Conservation (phyloP, 768 basidiomycete species). For the Lentinula edodes region DNA sequence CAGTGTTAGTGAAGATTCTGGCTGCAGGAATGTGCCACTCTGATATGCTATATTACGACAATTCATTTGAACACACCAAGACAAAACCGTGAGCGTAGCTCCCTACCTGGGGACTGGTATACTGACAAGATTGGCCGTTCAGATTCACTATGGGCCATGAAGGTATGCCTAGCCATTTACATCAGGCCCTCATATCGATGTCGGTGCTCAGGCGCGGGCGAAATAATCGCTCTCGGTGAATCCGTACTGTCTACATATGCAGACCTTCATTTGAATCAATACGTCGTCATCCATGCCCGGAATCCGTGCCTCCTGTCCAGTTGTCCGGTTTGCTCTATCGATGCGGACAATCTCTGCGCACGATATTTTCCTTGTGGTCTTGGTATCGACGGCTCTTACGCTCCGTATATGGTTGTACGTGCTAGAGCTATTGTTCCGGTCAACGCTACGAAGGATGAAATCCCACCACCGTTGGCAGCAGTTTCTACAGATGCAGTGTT, state of each 20-base stretch:
- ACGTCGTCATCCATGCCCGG: background rate
- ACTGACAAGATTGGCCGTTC: background rate
- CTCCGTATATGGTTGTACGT: background rate
- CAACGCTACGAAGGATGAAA: background rate
- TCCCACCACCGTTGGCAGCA: background rate
- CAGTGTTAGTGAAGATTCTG: background rate
- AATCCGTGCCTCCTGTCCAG: background rate
- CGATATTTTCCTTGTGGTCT: background rate
- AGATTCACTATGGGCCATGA: constrained; percentile 4
- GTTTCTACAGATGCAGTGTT: background rate
- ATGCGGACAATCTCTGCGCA: background rate
- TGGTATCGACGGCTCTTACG: background rate
- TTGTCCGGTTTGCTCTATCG: background rate
- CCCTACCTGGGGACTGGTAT: background rate
- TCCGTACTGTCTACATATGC: background rate
- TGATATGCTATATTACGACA: constrained; percentile 2
- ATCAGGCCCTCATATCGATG: background rate
- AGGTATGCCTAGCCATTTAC: background rate
- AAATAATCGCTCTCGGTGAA: background rate
- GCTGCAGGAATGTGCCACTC: constrained; percentile 4
- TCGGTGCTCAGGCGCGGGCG: constrained; percentile 1
- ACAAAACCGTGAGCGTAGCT: background rate
- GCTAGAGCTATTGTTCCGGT: background rate
- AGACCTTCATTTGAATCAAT: background rate
- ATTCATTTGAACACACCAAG: background rate